These are phyloP conservation scores for Rhodotorula sp. DNA, from an alignment of 1,284 basidiomycete species.

Conservation along the genomic window DNA sequence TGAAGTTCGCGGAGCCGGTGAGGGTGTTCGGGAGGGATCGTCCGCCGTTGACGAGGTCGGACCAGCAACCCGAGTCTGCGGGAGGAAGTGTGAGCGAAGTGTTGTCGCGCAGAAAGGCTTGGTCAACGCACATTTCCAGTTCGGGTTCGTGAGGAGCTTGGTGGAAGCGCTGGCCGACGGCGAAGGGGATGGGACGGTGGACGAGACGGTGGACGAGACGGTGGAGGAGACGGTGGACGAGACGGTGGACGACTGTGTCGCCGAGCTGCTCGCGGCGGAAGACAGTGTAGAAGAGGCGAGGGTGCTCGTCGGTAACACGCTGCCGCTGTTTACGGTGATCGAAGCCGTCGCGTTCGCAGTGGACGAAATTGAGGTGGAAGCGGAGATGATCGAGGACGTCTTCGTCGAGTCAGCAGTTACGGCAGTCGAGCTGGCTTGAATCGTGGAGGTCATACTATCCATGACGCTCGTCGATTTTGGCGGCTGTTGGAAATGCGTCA, in stretches of 20 bases:
- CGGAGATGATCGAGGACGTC: too few relatives aligned
- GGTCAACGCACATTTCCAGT: conserved; percentile 14
- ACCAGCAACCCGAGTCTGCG: conserved; percentile 14
- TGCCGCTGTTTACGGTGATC: too few relatives aligned
- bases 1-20: conserved; percentile 10
- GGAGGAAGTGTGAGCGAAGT: not conserved
- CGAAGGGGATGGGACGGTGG: not conserved
- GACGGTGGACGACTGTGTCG: too few relatives aligned
- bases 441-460: not conserved
- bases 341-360: too few relatives aligned
- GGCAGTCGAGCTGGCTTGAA: not conserved
- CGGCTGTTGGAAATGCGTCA: too few relatives aligned
- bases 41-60: conserved; percentile 18
- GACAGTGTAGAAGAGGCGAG: too few relatives aligned
- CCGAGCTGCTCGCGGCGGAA: too few relatives aligned
- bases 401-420: not conserved
- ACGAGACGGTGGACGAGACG: not conserved
- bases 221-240: not conserved
- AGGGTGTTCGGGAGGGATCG: conserved; percentile 20
- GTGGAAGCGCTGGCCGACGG: not conserved
- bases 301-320: too few relatives aligned
- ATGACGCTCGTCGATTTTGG: not conserved
- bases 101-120: not conserved
- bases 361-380: too few relatives aligned
- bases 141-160: conserved; percentile 8